Evolutionary conservation across 768 basidiomycete species (phyloP).

Genomic region (Cystoderma amianthinum): DNA sequence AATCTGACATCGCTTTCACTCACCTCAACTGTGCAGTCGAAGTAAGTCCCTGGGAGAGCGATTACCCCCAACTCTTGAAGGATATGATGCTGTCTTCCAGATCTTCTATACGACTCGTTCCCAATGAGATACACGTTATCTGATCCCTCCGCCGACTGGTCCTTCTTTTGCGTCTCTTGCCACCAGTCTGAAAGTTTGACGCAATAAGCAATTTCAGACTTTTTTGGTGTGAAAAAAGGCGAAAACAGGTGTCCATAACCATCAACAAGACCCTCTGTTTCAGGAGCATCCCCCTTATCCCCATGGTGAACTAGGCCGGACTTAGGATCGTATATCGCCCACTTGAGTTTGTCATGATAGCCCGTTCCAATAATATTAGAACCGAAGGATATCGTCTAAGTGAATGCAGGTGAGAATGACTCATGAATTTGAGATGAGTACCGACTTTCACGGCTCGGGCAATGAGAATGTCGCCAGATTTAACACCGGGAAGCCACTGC

Average conservation of each 20-base stretch:
- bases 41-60: constrained; percentile 39
- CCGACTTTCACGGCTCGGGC: constrained; percentile 39
- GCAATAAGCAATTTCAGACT: constrained; percentile 36
- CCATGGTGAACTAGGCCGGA: constrained; percentile 30
- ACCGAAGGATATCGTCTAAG: background rate
- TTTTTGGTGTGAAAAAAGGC: constrained; percentile 35
- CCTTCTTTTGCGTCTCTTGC: constrained; percentile 22
- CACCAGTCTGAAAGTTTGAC: constrained; percentile 43
- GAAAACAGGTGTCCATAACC: constrained; percentile 21
- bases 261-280: constrained; percentile 20
- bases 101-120: constrained; percentile 6
- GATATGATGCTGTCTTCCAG: constrained; percentile 29
- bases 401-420: background rate
- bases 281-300: constrained; percentile 26
- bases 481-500: constrained; percentile 45
- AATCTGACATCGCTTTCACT: constrained; percentile 6
- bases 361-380: constrained; percentile 29
- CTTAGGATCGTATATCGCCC: constrained; percentile 46
- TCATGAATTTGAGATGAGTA: constrained; percentile 11
- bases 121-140: constrained; percentile 13
- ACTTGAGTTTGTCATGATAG: constrained; percentile 38
- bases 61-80: constrained; percentile 44
- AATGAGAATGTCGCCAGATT: constrained; percentile 43
- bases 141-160: constrained; percentile 7
- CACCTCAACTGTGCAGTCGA: constrained; percentile 62